Base-by-base conservation (phyloP, 495 filamentous ascomycete genomes). In the Staphylotrichum longicolle region DNA sequence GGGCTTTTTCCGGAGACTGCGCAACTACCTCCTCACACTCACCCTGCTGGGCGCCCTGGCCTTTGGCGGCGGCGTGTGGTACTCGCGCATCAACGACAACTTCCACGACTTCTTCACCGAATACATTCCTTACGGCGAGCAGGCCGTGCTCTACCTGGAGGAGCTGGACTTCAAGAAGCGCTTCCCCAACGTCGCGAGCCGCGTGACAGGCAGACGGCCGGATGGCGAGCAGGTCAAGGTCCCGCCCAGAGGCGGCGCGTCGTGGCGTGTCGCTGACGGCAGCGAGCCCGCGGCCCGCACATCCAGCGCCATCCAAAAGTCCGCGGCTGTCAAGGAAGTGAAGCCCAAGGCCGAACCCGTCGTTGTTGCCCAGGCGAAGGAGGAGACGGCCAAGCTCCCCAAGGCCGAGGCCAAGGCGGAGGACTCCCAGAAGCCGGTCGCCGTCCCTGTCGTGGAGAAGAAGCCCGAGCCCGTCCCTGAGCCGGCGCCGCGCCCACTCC, bases 31-130 rank as follows among this genome's bases (percentile, higher is more conserved):
- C 40, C 69, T 90, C 47, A 86, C 86, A 49, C 68, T 96, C 54
- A 76, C 91, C 51, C 71, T 96, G 39, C 81, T 96, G 8, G 83
- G 87, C 44, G 86, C 82, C 7, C 69, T 95, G 14, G 86, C 86
- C 37, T 98, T 96, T 63, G 93, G 85, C 59, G 91, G 91, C 61
- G 91, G 93, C 51, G 85, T 96, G 52, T 96, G 89, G 77, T 90
- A 95, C 70, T 94, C 94, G 30, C 82, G 96, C 62, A 85, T 92
- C 74, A 94, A 87, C 64, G 94, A 98, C 78, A 96, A 93, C 74
- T 97, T 97, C 82, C 95, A 98, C 72, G 94, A 98, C 71, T 96
- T 98, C 78, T 98, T 98, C 78, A 98, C 95, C 48, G 93, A 96
- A 75, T 98, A 94, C 74, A 75, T 98, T 7, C 94, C 94, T 3